phyloP scores from a whole-genome alignment of 208 protist genomes.

The Trypanosoma melophagium region DNA sequence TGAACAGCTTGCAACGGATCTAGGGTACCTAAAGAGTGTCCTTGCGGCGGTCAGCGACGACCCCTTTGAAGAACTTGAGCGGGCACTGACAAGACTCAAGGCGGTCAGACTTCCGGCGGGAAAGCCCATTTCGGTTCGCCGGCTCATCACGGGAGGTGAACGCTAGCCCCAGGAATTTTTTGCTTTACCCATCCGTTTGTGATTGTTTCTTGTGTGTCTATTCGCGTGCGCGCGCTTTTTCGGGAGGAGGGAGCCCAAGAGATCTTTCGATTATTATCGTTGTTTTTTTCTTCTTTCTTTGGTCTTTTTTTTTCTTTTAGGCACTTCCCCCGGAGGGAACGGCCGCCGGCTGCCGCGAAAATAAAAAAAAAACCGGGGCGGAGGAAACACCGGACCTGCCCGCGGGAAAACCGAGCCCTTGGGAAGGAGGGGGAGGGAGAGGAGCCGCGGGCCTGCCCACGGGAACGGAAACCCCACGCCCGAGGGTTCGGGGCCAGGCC shows the following conservation, averaged over 20 bases:
- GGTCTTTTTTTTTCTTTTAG: too few species aligned
- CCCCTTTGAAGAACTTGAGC: conserved; percentile 49
- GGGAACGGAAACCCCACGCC: too few species aligned
- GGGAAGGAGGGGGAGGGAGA: too few species aligned
- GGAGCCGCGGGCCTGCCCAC: too few species aligned
- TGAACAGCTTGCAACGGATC: conserved; percentile 64
- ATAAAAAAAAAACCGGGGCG: too few species aligned
- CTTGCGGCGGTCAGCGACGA: conserved; percentile 78
- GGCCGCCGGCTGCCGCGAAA: too few species aligned
- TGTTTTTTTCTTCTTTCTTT: background rate
- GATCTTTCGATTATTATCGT: background rate
- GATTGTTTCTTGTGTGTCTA: conserved; percentile 16
- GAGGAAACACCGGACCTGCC: too few species aligned
- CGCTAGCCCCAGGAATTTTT: too few species aligned
- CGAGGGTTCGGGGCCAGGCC: too few species aligned
- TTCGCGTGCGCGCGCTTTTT: conserved; percentile 6
- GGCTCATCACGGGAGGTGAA: background rate
- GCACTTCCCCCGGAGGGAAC: background rate
- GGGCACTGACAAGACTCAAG: conserved; percentile 37
- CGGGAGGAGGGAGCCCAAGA: background rate
- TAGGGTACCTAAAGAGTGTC: conserved; percentile 75
- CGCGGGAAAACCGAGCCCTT: too few species aligned
- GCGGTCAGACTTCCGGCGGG: conserved; percentile 27
- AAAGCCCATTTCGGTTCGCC: conserved; percentile 20
- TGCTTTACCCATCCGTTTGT: background rate